Evolutionary conservation across 2,329 filamentous ascomycete genomes (phyloP).

Genomic region (Coniochaeta ligniaria): DNA sequence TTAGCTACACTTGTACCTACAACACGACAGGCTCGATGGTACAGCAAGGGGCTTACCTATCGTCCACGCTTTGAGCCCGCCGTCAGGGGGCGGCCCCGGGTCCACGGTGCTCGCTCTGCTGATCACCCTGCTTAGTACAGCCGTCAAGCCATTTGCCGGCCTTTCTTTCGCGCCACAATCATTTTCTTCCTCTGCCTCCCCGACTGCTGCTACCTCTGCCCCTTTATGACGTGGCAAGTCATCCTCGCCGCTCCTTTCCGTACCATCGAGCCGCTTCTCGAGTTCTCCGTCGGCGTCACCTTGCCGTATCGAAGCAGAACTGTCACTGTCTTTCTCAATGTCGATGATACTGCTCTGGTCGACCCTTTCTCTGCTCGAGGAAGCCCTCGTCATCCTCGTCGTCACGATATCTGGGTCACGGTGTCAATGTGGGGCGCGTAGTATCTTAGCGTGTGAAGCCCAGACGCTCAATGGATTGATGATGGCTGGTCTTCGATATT

Average conservation of each 20-base stretch:
- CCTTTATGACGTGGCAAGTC: background rate
- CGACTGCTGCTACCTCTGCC: background rate
- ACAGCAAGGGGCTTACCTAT: conserved; percentile 24
- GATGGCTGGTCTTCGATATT: background rate
- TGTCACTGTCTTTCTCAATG: background rate
- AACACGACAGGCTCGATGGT: too few relatives aligned
- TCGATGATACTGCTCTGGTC: background rate
- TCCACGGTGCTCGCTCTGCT: conserved; percentile 33
- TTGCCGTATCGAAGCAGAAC: background rate
- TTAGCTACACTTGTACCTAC: background rate
- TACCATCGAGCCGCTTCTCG: background rate
- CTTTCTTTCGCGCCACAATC: background rate
- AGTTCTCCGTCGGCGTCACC: background rate
- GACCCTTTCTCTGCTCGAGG: background rate
- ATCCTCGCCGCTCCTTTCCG: background rate
- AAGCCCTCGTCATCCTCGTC: background rate
- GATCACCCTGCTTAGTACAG: conserved; percentile 27
- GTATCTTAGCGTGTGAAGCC: background rate
- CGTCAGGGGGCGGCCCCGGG: conserved; percentile 42
- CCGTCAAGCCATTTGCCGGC: conserved; percentile 11
- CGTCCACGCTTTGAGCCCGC: conserved; percentile 39
- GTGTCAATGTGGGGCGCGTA: background rate
- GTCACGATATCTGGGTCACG: background rate
- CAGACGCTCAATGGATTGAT: background rate
- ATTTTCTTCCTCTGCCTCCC: background rate